phyloP scores from a whole-genome alignment of 2,329 filamentous ascomycete species.

The Ophiostoma montium region DNA sequence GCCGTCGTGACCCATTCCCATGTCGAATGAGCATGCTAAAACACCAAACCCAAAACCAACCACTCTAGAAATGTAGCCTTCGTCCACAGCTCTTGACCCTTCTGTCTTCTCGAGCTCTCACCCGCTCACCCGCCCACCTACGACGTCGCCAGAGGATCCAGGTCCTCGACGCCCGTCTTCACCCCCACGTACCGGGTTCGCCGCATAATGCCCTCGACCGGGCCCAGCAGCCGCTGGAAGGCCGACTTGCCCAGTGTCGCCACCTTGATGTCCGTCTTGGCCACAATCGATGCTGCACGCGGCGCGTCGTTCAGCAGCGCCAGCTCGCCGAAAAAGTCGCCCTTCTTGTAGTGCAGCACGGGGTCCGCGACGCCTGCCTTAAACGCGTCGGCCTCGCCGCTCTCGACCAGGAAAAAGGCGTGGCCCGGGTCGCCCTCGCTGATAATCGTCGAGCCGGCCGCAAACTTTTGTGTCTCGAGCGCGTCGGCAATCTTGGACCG shows the following conservation, averaged over 20 bases:
- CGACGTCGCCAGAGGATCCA: conserved; percentile 46
- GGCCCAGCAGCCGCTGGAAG: conserved; percentile 84
- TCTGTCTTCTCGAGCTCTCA: too few species aligned
- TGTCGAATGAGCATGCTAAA: too few species aligned
- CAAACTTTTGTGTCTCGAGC: conserved; percentile 78
- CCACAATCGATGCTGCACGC: conserved; percentile 76
- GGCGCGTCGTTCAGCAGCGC: conserved; percentile 88
- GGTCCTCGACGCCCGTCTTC: conserved; percentile 48
- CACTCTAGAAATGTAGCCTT: too few species aligned
- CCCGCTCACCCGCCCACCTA: too few species aligned
- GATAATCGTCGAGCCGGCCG: conserved; percentile 71
- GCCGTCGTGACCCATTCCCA: too few species aligned
- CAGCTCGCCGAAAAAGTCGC: conserved; percentile 94
- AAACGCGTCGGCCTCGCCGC: conserved; percentile 73
- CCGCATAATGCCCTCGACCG: conserved; percentile 89
- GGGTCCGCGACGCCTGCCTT: conserved; percentile 57
- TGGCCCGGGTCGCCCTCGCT: conserved; percentile 81
- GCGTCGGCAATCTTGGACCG: conserved; percentile 96
- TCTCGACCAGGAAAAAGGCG: conserved; percentile 82
- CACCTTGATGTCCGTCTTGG: conserved; percentile 78
- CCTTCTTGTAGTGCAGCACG: conserved; percentile 74
- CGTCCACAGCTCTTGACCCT: too few species aligned
- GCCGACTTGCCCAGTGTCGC: conserved; percentile 85
- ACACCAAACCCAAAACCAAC: too few species aligned
- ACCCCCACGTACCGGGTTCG: conserved; percentile 52